Base-by-base conservation (phyloP, 2,329 filamentous ascomycete species). In the Alternaria triticimaculans region DNA sequence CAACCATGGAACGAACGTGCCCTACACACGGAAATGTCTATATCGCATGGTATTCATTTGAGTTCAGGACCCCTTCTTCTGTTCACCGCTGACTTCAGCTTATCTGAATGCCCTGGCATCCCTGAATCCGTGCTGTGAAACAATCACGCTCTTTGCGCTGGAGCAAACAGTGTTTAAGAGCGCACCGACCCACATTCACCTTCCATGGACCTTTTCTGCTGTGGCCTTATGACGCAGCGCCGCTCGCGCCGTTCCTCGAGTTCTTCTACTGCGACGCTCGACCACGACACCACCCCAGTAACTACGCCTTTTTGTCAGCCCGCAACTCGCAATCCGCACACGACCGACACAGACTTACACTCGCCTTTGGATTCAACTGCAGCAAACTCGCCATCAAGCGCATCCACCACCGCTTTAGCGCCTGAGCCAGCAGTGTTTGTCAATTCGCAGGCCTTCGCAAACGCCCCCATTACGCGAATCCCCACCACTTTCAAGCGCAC, bases 361-460 rank as follows among this genome's bases (percentile, higher is more conserved):
- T 33, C 30, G 4, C 37, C 18, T 46, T 49, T 30, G 25, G 28
- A 21, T 25, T 46, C 20, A 25, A 56, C 21, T 37, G 20, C 30
- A 41, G 28, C 41, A 49, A 43, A 18, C 43, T 41, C 50, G 14
- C 28, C 25, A 56, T 20, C 21, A 37, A 46, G 54, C 25, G 25
- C 43, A 18, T n/a, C 30, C 14, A 2, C 25, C 11, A 33, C 18
- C 23, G 33, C 56, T 21, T 18, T 44, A 45, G 46, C 33, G 46
- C 46, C 33, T 25, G n/a, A 58, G 46, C 30, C 43, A 58, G 45
- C 33, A 58, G 46, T 51, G 46, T 26, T 58, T 58, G 46, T 58
- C 20, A 26, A 30, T 25, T 53, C 46, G 33, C 46, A 48, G 37
- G 11, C 25, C 37, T 48, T 30, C 46, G 18, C 56, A 37, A 33